Conservation (phyloP, 768 basidiomycete species). For the Leccinum pellstonianum region DNA sequence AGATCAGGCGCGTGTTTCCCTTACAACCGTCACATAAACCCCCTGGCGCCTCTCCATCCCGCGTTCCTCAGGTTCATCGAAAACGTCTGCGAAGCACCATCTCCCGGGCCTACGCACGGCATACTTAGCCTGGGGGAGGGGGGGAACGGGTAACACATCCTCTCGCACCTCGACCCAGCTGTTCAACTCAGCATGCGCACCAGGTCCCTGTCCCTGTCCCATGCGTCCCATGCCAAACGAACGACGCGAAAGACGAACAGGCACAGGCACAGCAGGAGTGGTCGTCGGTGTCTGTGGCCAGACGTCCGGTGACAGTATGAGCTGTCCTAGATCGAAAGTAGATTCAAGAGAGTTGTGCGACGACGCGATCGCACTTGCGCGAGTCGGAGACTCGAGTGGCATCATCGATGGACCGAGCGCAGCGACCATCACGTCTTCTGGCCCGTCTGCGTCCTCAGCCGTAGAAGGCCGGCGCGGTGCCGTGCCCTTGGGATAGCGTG, state of each 20-base stretch:
- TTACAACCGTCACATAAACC: conserved; percentile 46
- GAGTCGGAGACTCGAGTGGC: conserved; percentile 27
- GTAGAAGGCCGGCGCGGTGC: conserved; percentile 7
- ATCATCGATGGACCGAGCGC: conserved; percentile 7
- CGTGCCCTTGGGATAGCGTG: background rate
- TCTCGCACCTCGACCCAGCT: background rate
- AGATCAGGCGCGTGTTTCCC: conserved; percentile 30
- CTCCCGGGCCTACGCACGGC: background rate
- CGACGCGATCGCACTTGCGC: conserved; percentile 22
- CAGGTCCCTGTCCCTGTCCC: background rate
- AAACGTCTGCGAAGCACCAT: background rate
- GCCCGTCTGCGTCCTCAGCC: conserved; percentile 2
- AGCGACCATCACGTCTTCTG: conserved; percentile 15
- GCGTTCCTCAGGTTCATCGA: background rate
- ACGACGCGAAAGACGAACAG: conserved; percentile 10
- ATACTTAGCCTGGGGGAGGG: conserved; percentile 2
- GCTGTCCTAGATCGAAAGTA: conserved; percentile 23
- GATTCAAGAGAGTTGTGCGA: conserved; percentile 34
- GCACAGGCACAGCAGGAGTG: conserved; percentile 1
- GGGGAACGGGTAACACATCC: background rate
- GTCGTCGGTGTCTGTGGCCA: conserved; percentile 27
- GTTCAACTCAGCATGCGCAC: background rate
- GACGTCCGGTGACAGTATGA: conserved; percentile 6
- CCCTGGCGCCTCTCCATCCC: conserved; percentile 21
- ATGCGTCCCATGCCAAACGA: conserved; percentile 9